These are phyloP conservation scores for Suillus plorans DNA, from an alignment of 768 basidiomycete species.

Conservation along the genomic window DNA sequence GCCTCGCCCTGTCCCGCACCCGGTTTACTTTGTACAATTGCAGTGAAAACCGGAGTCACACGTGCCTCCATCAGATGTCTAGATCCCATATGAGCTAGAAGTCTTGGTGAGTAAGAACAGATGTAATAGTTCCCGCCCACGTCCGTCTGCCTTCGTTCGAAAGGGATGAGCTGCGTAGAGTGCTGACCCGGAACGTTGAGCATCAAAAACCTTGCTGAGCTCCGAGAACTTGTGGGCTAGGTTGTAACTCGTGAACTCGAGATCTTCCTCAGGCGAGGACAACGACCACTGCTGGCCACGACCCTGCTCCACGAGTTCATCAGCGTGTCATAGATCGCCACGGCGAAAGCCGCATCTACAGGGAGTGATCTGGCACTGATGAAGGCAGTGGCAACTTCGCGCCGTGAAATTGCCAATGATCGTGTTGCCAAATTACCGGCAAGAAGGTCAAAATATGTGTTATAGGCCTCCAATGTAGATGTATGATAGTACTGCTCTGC, in stretches of 20 bases:
- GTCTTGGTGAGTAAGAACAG: not conserved
- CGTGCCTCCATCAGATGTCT: not conserved
- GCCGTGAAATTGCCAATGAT: not conserved
- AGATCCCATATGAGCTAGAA: not conserved
- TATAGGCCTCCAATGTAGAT: too few relatives aligned
- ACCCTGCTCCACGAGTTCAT: slow-evolving; percentile 25
- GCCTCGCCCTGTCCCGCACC: not conserved
- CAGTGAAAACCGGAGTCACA: not conserved
- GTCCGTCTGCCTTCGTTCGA: not conserved
- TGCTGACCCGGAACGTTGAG: not conserved
- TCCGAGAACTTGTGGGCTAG: too few relatives aligned
- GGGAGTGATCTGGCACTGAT: not conserved
- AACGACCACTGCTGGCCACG: slow-evolving; percentile 26
- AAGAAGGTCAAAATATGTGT: too few relatives aligned
- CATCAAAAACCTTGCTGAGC: too few relatives aligned
- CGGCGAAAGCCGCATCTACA: slow-evolving; percentile 10
- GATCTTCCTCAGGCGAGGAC: slow-evolving; percentile 17
- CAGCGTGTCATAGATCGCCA: slow-evolving; percentile 11
- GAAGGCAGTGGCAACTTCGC: not conserved
- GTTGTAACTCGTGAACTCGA: too few relatives aligned
- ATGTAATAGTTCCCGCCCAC: not conserved
- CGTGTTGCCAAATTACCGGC: not conserved
- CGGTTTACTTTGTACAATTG: not conserved
- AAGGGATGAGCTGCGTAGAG: not conserved
- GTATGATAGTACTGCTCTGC: too few relatives aligned